A percentile compares a stretch with the other conserved stretches of the same genome.
Evolutionary conservation across 2,329 filamentous ascomycete species (phyloP).

Genomic region (Fusarium cicatricum): DNA sequence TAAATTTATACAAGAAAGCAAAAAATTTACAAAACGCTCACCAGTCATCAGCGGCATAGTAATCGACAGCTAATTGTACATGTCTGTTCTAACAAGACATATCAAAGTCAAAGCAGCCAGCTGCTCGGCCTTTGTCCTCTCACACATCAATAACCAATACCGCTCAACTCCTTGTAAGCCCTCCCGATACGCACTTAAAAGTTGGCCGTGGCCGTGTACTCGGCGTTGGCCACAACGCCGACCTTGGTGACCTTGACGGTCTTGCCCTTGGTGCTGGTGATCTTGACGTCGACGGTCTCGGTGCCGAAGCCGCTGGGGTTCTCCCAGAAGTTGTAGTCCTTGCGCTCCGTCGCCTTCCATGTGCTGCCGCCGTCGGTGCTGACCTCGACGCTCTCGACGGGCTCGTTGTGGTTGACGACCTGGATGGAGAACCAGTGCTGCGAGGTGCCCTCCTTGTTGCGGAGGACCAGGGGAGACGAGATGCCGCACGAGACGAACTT

Average conservation of each 20-base stretch:
- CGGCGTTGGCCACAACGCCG: constrained; percentile 46
- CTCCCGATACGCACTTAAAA: constrained; percentile 33
- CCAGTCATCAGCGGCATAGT: background rate
- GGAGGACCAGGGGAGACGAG: constrained; percentile 51
- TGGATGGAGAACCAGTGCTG: constrained; percentile 59
- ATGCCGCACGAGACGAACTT: constrained; percentile 53
- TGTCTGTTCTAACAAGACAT: background rate
- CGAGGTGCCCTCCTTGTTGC: constrained; percentile 56
- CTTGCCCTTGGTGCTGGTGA: constrained; percentile 62
- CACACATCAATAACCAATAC: background rate
- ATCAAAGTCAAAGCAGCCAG: constrained; percentile 18
- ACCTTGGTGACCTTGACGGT: constrained; percentile 61
- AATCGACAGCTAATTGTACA: background rate
- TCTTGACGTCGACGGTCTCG: constrained; percentile 60
- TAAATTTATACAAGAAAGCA: constrained; percentile 29
- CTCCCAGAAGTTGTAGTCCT: constrained; percentile 70
- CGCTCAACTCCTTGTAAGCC: background rate
- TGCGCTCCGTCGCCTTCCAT: constrained; percentile 64
- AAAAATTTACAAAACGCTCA: constrained; percentile 2
- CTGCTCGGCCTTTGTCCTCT: background rate
- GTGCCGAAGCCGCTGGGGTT: constrained; percentile 64
- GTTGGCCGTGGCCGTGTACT: constrained; percentile 45
- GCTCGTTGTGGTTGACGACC: constrained; percentile 68
- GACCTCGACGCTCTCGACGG: constrained; percentile 65
- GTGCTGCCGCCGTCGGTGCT: constrained; percentile 66